Base-by-base conservation (phyloP, 2,329 filamentous ascomycete species). In the Parastagonospora avenae region DNA sequence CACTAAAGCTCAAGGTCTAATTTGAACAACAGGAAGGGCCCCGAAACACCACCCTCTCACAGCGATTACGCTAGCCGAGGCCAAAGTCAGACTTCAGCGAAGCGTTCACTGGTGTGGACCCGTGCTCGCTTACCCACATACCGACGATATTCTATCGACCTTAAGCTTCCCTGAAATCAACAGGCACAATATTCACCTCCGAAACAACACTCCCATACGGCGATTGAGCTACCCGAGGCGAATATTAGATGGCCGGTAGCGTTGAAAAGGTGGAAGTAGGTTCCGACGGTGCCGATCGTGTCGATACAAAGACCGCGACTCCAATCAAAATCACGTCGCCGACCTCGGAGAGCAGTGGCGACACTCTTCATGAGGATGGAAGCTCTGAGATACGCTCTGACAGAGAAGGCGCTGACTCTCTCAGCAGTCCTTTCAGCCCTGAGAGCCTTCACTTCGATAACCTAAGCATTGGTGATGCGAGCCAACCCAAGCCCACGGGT, bases 331-430 rank as follows among this genome's bases (percentile, higher is more conserved):
- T 35, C 1, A 30, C 36, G 19, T 57, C 55, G 2, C 46, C 50
- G 4, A 27, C 30, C 8, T 59, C 52, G 3, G 50, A 46, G 8
- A 50, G 39, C 36, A 62, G 60, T 29, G 48, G 53, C 32, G 53
- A 56, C 8, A 60, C 59, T 15, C 42, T 65, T 2, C 47, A 52
- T 8, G 53, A 55, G 14, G 41, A 58, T n/a, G 45, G 40, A 41
- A 51, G 43, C 46, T 48, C 43, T 11, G 43, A 48, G 31, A 16
- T 32, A 8, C 42, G 41, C 14, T 53, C 51, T 5, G 44, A 57
- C 7, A 33, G 33, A 8, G 51, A 54, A 2, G 46, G 42, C 30
- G 31, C 42, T 3, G 5, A n/a, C 15, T 36, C 50, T 8, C 28
- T 50, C 15, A 46, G 35, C 31, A 62, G 54, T 19, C 56, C 56